Conservation (phyloP, 176 grass and related monocot species). For the Eragrostis curvula region DNA sequence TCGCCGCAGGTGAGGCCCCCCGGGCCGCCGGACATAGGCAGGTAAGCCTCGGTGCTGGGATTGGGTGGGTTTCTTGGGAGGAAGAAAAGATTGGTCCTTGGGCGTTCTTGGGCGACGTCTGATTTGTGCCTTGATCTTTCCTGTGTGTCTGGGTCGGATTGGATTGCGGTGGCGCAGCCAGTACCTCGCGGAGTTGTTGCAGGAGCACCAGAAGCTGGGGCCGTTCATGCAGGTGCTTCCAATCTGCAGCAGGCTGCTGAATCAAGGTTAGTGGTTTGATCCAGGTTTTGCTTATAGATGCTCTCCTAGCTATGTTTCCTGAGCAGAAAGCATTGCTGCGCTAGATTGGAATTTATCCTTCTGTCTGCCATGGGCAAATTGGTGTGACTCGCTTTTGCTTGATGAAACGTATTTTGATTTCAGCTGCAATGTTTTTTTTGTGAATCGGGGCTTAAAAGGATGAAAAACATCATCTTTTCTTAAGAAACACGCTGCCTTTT, state of each 20-base stretch:
- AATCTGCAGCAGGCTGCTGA: conserved; percentile 76
- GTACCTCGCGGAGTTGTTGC: conserved; percentile 84
- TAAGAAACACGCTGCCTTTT: neutral
- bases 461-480: conserved; percentile 21
- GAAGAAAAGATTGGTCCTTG: conserved; percentile 39
- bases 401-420: conserved; percentile 16
- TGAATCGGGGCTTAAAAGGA: neutral
- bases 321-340: conserved; percentile 28
- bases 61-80: conserved; percentile 15
- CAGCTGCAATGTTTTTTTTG: neutral
- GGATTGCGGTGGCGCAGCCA: conserved; percentile 56
- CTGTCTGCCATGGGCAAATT: neutral
- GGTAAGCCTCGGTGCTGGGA: conserved; percentile 51
- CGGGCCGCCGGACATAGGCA: conserved; percentile 50
- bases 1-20: conserved; percentile 62
- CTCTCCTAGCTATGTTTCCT: neutral
- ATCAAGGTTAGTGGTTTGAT: conserved; percentile 61
- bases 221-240: conserved; percentile 95
- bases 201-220: conserved; percentile 86
- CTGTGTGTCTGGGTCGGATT: conserved; percentile 17
- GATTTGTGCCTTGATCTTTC: conserved; percentile 32
- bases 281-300: neutral
- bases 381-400: neutral
- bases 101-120: neutral
- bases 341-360: conserved; percentile 25